Conservation (phyloP, 176 grass and related monocot genomes). For the Poa annua region DNA sequence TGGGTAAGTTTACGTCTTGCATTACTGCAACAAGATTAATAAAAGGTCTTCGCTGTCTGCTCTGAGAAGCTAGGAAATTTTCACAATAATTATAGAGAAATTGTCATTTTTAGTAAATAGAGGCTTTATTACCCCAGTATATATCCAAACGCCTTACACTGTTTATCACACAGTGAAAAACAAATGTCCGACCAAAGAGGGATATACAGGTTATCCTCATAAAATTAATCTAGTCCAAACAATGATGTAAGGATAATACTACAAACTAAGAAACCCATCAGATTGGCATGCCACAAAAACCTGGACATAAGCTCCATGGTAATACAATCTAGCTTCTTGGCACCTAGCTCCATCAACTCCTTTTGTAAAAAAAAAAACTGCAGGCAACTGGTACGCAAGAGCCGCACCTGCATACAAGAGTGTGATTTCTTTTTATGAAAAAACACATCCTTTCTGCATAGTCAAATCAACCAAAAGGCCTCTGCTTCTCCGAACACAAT, state of each 20-base stretch:
- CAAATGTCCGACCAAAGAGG: background rate
- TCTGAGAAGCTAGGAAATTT: background rate
- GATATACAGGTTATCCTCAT: background rate
- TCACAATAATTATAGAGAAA: too few relatives aligned
- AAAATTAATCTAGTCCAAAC: background rate
- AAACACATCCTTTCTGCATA: background rate
- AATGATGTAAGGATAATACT: background rate
- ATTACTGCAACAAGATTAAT: background rate
- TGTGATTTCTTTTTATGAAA: background rate
- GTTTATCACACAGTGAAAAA: background rate
- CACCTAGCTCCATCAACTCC: background rate
- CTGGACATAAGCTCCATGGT: background rate
- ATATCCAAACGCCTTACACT: background rate
- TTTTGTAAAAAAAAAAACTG: too few relatives aligned
- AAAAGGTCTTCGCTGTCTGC: background rate
- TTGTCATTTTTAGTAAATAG: background rate
- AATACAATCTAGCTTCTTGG: background rate
- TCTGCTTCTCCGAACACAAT: background rate
- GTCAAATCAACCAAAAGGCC: background rate
- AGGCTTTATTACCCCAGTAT: background rate
- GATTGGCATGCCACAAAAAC: too few relatives aligned
- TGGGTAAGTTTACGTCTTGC: conserved; percentile 55
- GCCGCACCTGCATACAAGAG: background rate
- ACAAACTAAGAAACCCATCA: background rate
- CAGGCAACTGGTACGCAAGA: background rate